Base-by-base conservation (phyloP, 768 basidiomycete genomes). In the Tylopilus sp. region DNA sequence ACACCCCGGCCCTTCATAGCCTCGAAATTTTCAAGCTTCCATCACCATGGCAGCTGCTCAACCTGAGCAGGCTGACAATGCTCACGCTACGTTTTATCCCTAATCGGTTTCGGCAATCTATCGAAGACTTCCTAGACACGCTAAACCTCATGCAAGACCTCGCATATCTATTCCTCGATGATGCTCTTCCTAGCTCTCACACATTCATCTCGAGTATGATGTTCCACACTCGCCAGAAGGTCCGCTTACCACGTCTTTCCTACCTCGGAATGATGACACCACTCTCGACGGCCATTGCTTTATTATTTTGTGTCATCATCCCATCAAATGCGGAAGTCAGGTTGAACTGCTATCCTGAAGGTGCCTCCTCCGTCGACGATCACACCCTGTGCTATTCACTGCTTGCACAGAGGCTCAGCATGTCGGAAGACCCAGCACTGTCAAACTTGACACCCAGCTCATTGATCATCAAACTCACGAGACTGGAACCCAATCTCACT, bases 91-190 rank as follows among this genome's bases (percentile, higher is more conserved):
- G 62, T 17, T 34, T 63, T 41, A 45, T 71, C 5, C 50, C 66
- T 30, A 19, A 6, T 3, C 31, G 48, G 13, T 51, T 59, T 19
- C 66, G 66, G 16, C 72, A 71, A 2, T 54, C 66, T 11, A 61
- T 63, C 16, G 48, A 51, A 7, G 66, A 72, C 37, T 56, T 79
- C 14, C 44, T 73, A 8, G 48, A 63, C 14, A 63, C 64, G 7
- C 67, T 78, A 4, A 49, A 60, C 21, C 51, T 62, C 26, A 73
- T 73, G 71, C 71, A 71, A 7, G 21, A 54, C 31, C 60, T 77
- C 2, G 63, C 64, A 44, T 52, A 60, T 21, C 65, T 77, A 6
- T 63, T 67, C 43, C 61, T 78, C 17, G 62, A 69, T 16, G 47
- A 68, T 45, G 61, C 64, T 11, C 60, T 76, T 6, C 67, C 72